Percentiles rank a stretch among this genome's conserved stretches.
Conservation (phyloP, 2,329 filamentous ascomycete genomes). For the Sclerotinia glacialis region DNA sequence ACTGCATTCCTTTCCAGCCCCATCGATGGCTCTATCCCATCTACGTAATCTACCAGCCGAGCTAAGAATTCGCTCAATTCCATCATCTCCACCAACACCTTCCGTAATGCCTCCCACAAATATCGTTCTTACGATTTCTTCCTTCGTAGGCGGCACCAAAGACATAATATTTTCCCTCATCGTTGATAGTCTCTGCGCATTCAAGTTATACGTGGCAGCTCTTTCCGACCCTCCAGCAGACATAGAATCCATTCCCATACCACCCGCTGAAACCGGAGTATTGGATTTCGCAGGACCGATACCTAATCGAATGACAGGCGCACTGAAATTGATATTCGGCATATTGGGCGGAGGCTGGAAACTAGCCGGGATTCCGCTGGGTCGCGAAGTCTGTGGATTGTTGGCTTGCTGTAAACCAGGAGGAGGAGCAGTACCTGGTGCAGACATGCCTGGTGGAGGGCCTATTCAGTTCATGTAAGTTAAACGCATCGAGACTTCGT, state of each 20-base stretch:
- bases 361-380: slow-evolving; percentile 73
- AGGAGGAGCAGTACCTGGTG: slow-evolving; percentile 75
- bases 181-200: slow-evolving; percentile 62
- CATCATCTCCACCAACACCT: slow-evolving; percentile 71
- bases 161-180: slow-evolving; percentile 67
- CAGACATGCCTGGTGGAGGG: slow-evolving; percentile 76
- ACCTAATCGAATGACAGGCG: slow-evolving; percentile 90
- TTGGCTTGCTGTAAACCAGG: slow-evolving; percentile 75
- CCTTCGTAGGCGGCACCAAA: slow-evolving; percentile 76
- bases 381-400: slow-evolving; percentile 72
- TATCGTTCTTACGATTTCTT: slow-evolving; percentile 88
- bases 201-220: slow-evolving; percentile 42
- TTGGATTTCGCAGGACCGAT: slow-evolving; percentile 67
- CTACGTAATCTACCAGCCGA: slow-evolving; percentile 76
- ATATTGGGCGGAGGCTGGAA: slow-evolving; percentile 90
- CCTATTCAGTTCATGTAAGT: slow-evolving; percentile 46
- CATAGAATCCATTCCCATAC: slow-evolving; percentile 44
- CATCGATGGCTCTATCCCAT: slow-evolving; percentile 76
- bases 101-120: slow-evolving; percentile 86
- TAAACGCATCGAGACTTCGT: slow-evolving; percentile 14
- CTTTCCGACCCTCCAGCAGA: slow-evolving; percentile 35
- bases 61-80: slow-evolving; percentile 72
- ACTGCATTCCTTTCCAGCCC: slow-evolving; percentile 74
- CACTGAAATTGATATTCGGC: slow-evolving; percentile 97
- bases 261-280: slow-evolving; percentile 39